Conservation (phyloP, 768 basidiomycete species). For the Boletus insuetus region DNA sequence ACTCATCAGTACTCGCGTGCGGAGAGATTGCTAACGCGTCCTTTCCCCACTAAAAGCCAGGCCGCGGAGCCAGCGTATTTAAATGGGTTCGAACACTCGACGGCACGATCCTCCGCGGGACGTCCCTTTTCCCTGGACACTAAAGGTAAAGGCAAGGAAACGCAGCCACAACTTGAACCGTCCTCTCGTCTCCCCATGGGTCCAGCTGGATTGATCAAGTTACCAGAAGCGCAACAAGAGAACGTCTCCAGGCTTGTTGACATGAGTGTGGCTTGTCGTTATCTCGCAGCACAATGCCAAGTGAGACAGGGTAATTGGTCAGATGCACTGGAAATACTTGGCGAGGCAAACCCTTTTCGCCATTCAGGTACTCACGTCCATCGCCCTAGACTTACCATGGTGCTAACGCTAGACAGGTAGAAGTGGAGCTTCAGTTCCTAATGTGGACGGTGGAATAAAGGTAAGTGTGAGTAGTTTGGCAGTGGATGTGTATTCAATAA, state of each 20-base stretch:
- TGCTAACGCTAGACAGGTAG: constrained; percentile 38
- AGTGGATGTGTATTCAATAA: neutral
- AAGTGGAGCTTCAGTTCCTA: constrained; percentile 72
- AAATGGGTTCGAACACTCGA: constrained; percentile 21
- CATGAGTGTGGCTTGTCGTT: constrained; percentile 93
- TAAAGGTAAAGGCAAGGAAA: constrained; percentile 67
- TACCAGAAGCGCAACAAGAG: constrained; percentile 61
- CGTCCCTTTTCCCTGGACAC: constrained; percentile 38
- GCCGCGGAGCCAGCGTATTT: constrained; percentile 33
- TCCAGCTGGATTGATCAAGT: constrained; percentile 66
- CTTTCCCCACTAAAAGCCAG: constrained; percentile 60
- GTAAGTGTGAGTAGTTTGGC: constrained; percentile 38
- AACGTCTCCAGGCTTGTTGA: constrained; percentile 80
- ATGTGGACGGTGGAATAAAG: constrained; percentile 92
- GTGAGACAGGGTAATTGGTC: constrained; percentile 89
- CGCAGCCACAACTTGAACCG: constrained; percentile 34
- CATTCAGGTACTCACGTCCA: constrained; percentile 49
- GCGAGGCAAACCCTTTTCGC: constrained; percentile 87
- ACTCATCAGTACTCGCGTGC: constrained; percentile 94
- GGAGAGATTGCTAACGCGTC: constrained; percentile 85
- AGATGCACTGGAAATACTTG: constrained; percentile 89
- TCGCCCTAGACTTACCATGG: neutral
- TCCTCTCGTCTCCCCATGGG: constrained; percentile 67
- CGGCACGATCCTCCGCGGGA: constrained; percentile 33
- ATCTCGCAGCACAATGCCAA: constrained; percentile 95